These are phyloP conservation scores for Kalaharituber pfeilii DNA, from an alignment of 2,329 filamentous ascomycete genomes.

Conservation along the genomic window DNA sequence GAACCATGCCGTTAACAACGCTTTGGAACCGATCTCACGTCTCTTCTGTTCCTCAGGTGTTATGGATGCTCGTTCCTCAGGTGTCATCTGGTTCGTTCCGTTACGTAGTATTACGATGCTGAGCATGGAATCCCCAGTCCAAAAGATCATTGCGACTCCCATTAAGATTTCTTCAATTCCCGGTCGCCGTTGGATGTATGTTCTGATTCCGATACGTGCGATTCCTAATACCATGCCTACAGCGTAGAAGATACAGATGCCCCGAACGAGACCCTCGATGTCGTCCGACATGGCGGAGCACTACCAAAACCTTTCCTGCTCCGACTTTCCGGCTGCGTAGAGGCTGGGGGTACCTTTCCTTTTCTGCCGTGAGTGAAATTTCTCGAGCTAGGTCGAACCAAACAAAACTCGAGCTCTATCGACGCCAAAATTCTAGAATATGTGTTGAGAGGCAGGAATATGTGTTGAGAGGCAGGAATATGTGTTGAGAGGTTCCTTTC, in stretches of 20 bases:
- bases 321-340: too few relatives aligned
- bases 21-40: constrained; percentile 8
- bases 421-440: too few relatives aligned
- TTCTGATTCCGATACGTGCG: constrained; percentile 5
- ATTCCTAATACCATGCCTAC: constrained; percentile 4
- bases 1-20: constrained; percentile 10
- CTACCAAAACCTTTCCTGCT: too few relatives aligned
- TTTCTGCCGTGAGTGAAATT: too few relatives aligned
- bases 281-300: too few relatives aligned
- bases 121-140: constrained; percentile 5
- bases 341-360: too few relatives aligned
- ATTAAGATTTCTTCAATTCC: constrained; percentile 8
- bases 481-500: too few relatives aligned
- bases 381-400: too few relatives aligned
- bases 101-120: constrained; percentile 7
- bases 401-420: too few relatives aligned
- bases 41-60: neutral
- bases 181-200: constrained; percentile 6
- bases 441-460: too few relatives aligned
- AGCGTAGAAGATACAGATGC: constrained; percentile 9
- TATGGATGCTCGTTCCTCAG: constrained; percentile 5
- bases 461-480: too few relatives aligned
- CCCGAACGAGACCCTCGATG: constrained; percentile 2
- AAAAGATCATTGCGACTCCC: constrained; percentile 3
- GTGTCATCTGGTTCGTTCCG: constrained; percentile 10